Conservation (phyloP, 371 early-diverging fungal genomes). For the Mucor piriformis region DNA sequence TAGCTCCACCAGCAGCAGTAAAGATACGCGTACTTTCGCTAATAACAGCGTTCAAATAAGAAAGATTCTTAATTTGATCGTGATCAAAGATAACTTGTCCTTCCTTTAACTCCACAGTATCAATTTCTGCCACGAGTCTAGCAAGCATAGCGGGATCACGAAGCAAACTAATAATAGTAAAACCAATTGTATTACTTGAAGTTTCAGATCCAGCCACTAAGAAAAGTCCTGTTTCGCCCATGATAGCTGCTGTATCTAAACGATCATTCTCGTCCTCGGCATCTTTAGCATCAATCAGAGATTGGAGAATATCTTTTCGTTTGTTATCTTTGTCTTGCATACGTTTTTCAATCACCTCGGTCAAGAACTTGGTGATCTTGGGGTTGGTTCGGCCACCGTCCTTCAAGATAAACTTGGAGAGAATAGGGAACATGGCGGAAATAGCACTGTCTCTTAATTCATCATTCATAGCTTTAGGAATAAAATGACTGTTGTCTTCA, state of each 20-base stretch:
- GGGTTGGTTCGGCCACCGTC: conserved; percentile 3
- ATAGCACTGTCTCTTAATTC: conserved; percentile 10
- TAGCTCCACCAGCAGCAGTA: conserved; percentile 27
- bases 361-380: conserved; percentile 33
- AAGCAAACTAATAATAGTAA: conserved; percentile 33
- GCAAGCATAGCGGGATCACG: conserved; percentile 26
- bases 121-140: conserved; percentile 36
- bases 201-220: conserved; percentile 51
- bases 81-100: conserved; percentile 24
- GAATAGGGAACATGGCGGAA: conserved; percentile 6
- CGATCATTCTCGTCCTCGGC: conserved; percentile 30
- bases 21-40: conserved; percentile 43
- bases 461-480: conserved; percentile 24
- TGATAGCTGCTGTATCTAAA: conserved; percentile 32
- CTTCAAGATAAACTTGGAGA: conserved; percentile 7
- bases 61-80: conserved; percentile 35
- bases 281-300: conserved; percentile 33
- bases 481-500: conserved; percentile 35
- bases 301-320: conserved; percentile 46
- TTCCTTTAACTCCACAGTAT: conserved; percentile 15
- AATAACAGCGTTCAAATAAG: conserved; percentile 43
- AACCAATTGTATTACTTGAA: conserved; percentile 39
- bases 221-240: conserved; percentile 38
- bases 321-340: conserved; percentile 14
- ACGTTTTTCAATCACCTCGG: conserved; percentile 31